These are phyloP conservation scores for Russula abietina DNA, from an alignment of 768 basidiomycete species.

Conservation along the genomic window DNA sequence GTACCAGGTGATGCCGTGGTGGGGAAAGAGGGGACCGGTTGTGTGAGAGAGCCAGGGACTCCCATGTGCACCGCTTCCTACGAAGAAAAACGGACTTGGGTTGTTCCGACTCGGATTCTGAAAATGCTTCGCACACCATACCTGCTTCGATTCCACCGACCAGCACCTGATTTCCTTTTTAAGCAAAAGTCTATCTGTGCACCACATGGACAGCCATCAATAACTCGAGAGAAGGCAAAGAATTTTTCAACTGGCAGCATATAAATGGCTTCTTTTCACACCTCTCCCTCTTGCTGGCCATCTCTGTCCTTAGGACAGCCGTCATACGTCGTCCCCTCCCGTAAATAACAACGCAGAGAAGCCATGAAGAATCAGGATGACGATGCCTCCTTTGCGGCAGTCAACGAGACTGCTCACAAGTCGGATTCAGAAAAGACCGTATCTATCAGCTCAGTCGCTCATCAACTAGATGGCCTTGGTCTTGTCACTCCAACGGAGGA, in stretches of 20 bases:
- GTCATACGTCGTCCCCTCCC: too few species aligned
- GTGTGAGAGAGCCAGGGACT: neutral
- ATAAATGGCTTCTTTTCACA: conserved; percentile 3
- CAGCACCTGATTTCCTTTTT: neutral
- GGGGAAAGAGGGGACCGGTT: too few species aligned
- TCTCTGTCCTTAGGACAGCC: neutral
- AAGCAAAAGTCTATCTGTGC: neutral
- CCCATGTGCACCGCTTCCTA: neutral
- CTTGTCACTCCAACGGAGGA: conserved; percentile 26
- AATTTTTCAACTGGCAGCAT: neutral
- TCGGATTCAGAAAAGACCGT: neutral
- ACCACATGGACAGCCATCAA: conserved; percentile 1
- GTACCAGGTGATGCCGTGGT: too few species aligned
- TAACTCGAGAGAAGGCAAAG: neutral
- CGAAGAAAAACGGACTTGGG: too few species aligned
- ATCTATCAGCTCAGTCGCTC: neutral
- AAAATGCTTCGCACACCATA: neutral
- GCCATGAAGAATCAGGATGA: conserved; percentile 21
- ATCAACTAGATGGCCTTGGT: conserved; percentile 4
- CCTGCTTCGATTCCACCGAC: neutral
- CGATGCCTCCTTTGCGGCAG: conserved; percentile 10
- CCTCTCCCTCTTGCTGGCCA: neutral
- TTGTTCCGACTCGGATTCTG: neutral
- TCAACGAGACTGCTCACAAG: conserved; percentile 10
- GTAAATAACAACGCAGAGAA: neutral